Percentiles rank a stretch among this genome's conserved stretches.
These are phyloP conservation scores for Zizania palustris DNA, from an alignment of 202 grass and related monocot species.

Conservation along the genomic window DNA sequence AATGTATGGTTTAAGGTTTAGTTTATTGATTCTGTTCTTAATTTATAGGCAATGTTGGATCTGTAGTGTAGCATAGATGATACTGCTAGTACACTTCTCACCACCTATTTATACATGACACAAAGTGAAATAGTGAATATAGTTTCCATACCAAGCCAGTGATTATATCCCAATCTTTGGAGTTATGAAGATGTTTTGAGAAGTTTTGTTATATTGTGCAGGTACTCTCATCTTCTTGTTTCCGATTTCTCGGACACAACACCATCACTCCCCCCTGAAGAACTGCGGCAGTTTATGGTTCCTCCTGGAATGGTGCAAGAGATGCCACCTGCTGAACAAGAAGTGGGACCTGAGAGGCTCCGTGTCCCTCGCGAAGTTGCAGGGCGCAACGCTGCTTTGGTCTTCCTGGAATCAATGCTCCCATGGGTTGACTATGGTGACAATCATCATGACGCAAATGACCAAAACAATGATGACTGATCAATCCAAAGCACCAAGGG, in stretches of 20 bases:
- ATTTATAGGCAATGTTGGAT: conserved; percentile 17
- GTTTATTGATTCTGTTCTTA: not conserved
- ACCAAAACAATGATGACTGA: conserved; percentile 44
- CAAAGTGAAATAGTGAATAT: conserved; percentile 5
- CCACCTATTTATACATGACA: not conserved
- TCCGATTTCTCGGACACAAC: conserved; percentile 92
- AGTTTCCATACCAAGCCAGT: not conserved
- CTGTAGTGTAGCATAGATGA: conserved; percentile 10
- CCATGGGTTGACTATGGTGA: conserved; percentile 81
- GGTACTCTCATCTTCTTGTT: conserved; percentile 94
- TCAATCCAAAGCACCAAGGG: not conserved
- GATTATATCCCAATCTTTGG: not conserved
- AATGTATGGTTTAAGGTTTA: conserved; percentile 23
- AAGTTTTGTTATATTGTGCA: conserved; percentile 44
- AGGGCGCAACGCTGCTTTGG: conserved; percentile 70
- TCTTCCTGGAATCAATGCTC: conserved; percentile 84
- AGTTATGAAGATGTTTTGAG: conserved; percentile 28
- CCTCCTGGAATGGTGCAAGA: conserved; percentile 63
- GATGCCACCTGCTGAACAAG: conserved; percentile 57
- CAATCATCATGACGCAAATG: conserved; percentile 52
- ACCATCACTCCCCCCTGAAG: conserved; percentile 89
- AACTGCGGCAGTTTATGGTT: conserved; percentile 83
- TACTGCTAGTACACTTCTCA: not conserved
- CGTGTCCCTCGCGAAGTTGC: conserved; percentile 65
- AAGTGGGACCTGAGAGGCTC: conserved; percentile 52